These are phyloP conservation scores for Alternaria triticina DNA, from an alignment of 2,329 filamentous ascomycete genomes.

Conservation along the genomic window DNA sequence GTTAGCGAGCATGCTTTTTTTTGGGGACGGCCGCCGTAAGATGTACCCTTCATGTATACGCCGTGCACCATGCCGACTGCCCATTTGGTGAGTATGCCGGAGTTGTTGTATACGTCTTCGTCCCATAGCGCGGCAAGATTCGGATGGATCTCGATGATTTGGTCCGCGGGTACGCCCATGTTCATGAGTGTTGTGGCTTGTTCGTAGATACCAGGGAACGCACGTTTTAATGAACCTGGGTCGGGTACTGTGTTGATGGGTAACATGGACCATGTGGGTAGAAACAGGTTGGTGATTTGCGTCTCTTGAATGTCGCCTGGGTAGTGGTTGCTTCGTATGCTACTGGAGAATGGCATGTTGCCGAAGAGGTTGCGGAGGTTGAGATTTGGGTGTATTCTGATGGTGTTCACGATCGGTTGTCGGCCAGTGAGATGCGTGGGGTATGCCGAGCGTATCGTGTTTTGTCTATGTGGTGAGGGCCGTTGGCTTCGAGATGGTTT, in stretches of 20 bases:
- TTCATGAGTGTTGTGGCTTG: slow-evolving; percentile 21
- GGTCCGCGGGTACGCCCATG: slow-evolving; percentile 12
- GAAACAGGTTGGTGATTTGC: slow-evolving; percentile 20
- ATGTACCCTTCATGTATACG: slow-evolving; percentile 23
- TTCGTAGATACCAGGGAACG: slow-evolving; percentile 15
- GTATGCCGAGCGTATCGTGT: slow-evolving; percentile 19
- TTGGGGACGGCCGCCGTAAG: neutral
- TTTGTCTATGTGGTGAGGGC: slow-evolving; percentile 9
- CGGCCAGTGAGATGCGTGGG: slow-evolving; percentile 25
- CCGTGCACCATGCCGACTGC: slow-evolving; percentile 31
- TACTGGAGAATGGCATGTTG: slow-evolving; percentile 24
- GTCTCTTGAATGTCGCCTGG: slow-evolving; percentile 14
- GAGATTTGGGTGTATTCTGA: slow-evolving; percentile 32
- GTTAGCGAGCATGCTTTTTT: neutral
- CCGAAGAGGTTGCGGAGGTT: slow-evolving; percentile 24
- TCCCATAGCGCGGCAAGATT: slow-evolving; percentile 33
- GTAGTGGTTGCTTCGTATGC: slow-evolving; percentile 15
- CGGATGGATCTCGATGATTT: slow-evolving; percentile 26
- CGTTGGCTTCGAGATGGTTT: slow-evolving; percentile 9
- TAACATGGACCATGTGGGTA: slow-evolving; percentile 37
- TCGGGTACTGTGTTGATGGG: slow-evolving; percentile 28
- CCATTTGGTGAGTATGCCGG: slow-evolving; percentile 30
- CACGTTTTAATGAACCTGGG: slow-evolving; percentile 21
- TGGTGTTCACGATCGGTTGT: slow-evolving; percentile 27
- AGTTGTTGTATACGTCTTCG: slow-evolving; percentile 19